phyloP scores from a whole-genome alignment of 202 grass and related monocot species.

The Panicum hallii region DNA sequence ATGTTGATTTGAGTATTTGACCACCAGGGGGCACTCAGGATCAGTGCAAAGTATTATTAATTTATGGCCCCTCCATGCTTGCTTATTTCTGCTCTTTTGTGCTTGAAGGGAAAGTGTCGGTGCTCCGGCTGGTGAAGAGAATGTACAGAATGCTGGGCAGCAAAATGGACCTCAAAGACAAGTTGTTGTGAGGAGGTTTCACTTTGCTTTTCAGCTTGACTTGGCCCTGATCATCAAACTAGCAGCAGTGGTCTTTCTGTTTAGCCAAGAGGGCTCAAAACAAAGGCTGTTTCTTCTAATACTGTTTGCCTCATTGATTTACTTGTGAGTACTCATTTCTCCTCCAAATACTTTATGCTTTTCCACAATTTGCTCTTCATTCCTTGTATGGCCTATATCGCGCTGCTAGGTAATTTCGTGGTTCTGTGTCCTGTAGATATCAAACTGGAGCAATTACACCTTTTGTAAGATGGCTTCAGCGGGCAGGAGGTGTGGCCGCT shows the following conservation, averaged over 20 bases:
- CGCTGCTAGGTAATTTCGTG: conserved; percentile 31
- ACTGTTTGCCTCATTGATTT: conserved; percentile 77
- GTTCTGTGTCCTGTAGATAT: conserved; percentile 55
- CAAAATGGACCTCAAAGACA: conserved; percentile 83
- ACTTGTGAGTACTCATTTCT: conserved; percentile 67
- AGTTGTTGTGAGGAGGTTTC: conserved; percentile 90
- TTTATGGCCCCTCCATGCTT: not conserved
- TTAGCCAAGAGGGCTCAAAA: conserved; percentile 90
- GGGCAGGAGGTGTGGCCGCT: conserved; percentile 59
- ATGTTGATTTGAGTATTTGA: conserved; percentile 25
- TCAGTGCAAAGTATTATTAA: not conserved
- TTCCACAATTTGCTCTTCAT: conserved; percentile 19
- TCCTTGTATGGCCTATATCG: conserved; percentile 22
- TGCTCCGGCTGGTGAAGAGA: conserved; percentile 54
- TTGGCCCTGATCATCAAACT: conserved; percentile 88
- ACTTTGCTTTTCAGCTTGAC: conserved; percentile 93
- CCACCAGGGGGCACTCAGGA: conserved; percentile 7
- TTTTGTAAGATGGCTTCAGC: conserved; percentile 75
- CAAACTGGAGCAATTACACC: conserved; percentile 78
- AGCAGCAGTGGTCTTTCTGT: conserved; percentile 83
- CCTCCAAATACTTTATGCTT: conserved; percentile 4
- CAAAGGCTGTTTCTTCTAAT: conserved; percentile 87
- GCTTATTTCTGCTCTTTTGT: conserved; percentile 44
- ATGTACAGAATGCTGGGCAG: conserved; percentile 73
- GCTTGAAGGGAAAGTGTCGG: conserved; percentile 62